phyloP scores from a whole-genome alignment of 192 early-diverging fungal species.

The Gonapodya sp. region DNA sequence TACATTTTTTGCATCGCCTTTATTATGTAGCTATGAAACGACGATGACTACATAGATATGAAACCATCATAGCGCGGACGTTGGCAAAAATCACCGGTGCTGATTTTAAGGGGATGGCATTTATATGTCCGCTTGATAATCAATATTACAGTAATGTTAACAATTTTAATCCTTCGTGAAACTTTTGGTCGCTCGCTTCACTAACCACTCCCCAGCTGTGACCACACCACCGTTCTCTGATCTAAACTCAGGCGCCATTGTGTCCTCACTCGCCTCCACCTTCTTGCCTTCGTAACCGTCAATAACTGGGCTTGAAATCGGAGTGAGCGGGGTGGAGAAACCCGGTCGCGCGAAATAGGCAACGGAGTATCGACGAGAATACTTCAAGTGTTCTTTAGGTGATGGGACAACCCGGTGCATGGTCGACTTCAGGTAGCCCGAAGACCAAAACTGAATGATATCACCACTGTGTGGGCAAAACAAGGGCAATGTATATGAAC shows the following conservation, averaged over 20 bases:
- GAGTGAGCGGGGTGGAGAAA: slow-evolving; percentile 28
- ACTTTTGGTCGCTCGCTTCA: neutral
- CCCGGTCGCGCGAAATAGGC: slow-evolving; percentile 21
- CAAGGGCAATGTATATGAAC: neutral
- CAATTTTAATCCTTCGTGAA: neutral
- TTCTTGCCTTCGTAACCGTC: neutral
- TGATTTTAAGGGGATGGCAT: no score
- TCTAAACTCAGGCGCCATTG: neutral
- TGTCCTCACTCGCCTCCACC: slow-evolving; percentile 4
- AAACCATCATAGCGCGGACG: no score
- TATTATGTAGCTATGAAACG: no score
- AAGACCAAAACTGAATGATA: slow-evolving; percentile 52
- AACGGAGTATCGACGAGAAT: slow-evolving; percentile 16
- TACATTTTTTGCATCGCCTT: no score
- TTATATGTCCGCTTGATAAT: no score
- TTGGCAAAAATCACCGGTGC: no score
- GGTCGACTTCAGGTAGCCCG: slow-evolving; percentile 47
- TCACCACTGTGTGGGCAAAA: slow-evolving; percentile 38
- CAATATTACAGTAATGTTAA: no score
- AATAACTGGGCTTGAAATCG: slow-evolving; percentile 30
- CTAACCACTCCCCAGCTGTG: slow-evolving; percentile 5
- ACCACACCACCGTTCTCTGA: neutral
- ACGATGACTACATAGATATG: no score
- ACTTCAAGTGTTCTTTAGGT: slow-evolving; percentile 21
- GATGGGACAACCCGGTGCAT: slow-evolving; percentile 49